phyloP scores from a whole-genome alignment of 495 filamentous ascomycete genomes.

The Penicillium angulare region DNA sequence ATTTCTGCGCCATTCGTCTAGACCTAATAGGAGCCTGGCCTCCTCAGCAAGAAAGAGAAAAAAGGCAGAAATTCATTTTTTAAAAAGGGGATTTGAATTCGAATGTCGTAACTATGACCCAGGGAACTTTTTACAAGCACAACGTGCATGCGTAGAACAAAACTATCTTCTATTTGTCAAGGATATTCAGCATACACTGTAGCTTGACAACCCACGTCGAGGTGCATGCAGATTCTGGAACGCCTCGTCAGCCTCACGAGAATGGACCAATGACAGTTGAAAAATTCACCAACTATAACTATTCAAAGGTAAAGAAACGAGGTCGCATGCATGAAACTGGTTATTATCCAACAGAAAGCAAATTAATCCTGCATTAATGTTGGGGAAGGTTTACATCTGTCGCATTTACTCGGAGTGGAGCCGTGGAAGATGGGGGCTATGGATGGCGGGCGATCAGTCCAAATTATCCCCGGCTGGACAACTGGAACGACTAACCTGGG shows the following conservation, averaged over 20 bases:
- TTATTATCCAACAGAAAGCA: neutral
- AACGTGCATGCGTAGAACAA: too few species aligned
- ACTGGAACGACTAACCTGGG: neutral
- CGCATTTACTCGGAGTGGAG: neutral
- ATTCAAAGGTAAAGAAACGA: neutral
- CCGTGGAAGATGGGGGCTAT: neutral
- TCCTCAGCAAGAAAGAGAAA: too few species aligned
- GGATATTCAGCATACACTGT: neutral
- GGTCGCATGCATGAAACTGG: neutral
- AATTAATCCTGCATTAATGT: neutral
- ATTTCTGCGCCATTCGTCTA: neutral
- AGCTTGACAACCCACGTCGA: neutral
- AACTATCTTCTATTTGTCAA: too few species aligned
- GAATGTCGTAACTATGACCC: too few species aligned
- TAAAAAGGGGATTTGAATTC: too few species aligned
- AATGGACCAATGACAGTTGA: neutral
- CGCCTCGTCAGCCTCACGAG: neutral
- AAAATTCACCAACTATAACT: neutral
- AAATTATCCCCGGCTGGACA: neutral
- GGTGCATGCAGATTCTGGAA: neutral
- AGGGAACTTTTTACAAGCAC: too few species aligned
- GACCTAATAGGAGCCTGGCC: neutral
- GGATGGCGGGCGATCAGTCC: neutral
- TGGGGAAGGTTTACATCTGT: neutral
- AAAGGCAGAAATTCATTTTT: too few species aligned